Evolutionary conservation across 257 asterid species (phyloP).

Genomic region (Eustoma russellianum): DNA sequence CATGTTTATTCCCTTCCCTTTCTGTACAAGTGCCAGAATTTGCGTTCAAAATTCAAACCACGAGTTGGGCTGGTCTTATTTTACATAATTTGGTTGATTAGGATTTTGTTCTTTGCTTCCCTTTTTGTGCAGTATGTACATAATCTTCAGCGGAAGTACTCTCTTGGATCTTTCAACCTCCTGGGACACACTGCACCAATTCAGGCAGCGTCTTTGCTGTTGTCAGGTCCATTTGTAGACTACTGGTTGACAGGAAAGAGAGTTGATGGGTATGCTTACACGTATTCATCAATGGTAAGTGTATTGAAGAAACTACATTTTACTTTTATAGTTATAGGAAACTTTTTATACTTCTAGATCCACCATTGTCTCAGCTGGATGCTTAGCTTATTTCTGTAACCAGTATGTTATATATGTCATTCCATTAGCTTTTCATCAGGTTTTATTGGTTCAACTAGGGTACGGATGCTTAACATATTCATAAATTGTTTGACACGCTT

Average conservation of each 20-base stretch:
- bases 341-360: neutral
- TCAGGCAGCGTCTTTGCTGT: conserved; percentile 64
- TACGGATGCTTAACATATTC: too few relatives aligned
- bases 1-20: too few relatives aligned
- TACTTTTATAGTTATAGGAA: neutral
- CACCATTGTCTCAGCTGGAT: neutral
- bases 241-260: conserved; percentile 61
- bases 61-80: neutral
- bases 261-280: conserved; percentile 46
- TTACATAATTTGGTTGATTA: neutral
- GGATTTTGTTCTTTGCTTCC: conserved; percentile 11
- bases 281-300: conserved; percentile 42
- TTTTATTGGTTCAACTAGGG: too few relatives aligned
- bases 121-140: conserved; percentile 58
- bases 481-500: too few relatives aligned
- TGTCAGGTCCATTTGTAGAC: conserved; percentile 57
- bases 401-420: neutral
- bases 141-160: conserved; percentile 63
- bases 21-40: neutral
- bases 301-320: neutral
- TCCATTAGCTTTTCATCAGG: neutral
- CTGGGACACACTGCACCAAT: conserved; percentile 87
- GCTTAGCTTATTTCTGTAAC: neutral
- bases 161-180: conserved; percentile 67
- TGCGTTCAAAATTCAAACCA: conserved; percentile 6